Base-by-base conservation (phyloP, 148 eudicot species). In the Amaranthus hypochondriacus region DNA sequence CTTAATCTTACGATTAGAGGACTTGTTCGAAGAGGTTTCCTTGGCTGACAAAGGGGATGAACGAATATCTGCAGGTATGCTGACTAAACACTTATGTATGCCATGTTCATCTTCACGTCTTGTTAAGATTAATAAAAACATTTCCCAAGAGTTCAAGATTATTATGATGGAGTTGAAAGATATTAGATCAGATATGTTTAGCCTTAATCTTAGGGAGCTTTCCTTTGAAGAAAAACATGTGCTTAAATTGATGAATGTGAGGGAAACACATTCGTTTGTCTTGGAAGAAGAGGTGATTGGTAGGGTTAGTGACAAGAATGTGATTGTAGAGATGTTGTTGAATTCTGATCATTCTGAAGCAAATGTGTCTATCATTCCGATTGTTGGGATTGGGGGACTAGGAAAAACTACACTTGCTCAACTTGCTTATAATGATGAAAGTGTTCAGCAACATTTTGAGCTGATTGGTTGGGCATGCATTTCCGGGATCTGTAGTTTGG, bases 341-440 rank as follows among this genome's bases (percentile, higher is more conserved):
- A 49, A 73, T 0, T 4, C 67, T 2, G 57, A 59, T 2, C 7
- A 60, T 72, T 47, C 0, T 2, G 42, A 13, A 4, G 47, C 7
- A 43, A 43, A 8, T 14, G 48, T 62, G 0, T 39, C 76, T 7
- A 56, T 62, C 5, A 63, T 73, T n/a, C 13, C 76, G 0, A 73
- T 73, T 63, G 69, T 73, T 43, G 76, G 76, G 60, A 73, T 73
- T 53, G 69, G 76, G 39, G 76, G 76, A 2, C 8, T 62, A 44
- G 76, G 76, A 28, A 73, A 73, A 63, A 62, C 76, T 2, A 63
- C 68, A 3, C 69, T 73, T 14, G 76, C 76, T 9, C 69, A 73
- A 14, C 51, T 73, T 6, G 50, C 21, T 13, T 73, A 11, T 62
- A 63, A 53, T 62, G 76, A 73, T 15, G 3, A 43, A 39, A 42